Conservation (phyloP, 805 yeast genomes). For the Pichia insulana region DNA sequence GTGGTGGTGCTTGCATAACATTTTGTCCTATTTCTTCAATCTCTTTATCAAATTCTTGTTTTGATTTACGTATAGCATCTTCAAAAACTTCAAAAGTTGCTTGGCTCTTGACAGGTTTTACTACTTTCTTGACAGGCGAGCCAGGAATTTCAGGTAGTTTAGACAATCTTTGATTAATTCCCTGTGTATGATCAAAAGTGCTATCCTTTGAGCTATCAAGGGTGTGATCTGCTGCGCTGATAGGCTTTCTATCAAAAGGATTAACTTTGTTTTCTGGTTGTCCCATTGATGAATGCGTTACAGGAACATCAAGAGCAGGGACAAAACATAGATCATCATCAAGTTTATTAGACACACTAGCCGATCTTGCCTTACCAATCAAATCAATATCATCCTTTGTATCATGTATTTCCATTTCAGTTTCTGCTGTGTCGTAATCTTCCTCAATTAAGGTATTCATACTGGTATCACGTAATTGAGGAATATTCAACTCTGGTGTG, state of each 20-base stretch:
- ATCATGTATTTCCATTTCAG: constrained; percentile 11
- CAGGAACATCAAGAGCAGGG: constrained; percentile 22
- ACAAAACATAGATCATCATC: constrained; percentile 27
- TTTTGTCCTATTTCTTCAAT: neutral
- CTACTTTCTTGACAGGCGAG: constrained; percentile 27
- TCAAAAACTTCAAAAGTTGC: constrained; percentile 20
- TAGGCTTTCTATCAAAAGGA: neutral
- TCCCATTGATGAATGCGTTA: neutral
- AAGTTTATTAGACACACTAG: constrained; percentile 7
- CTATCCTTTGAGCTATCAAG: constrained; percentile 26
- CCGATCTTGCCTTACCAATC: constrained; percentile 4
- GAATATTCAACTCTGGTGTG: constrained; percentile 3
- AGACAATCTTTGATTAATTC: constrained; percentile 36
- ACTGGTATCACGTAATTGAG: constrained; percentile 1
- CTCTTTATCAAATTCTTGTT: constrained; percentile 12
- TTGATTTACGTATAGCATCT: constrained; percentile 15
- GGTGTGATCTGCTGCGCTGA: no score
- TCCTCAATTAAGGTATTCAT: constrained; percentile 9
- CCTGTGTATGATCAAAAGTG: constrained; percentile 33
- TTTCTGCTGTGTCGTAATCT: constrained; percentile 17
- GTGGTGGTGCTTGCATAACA: neutral
- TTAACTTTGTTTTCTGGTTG: neutral
- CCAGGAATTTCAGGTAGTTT: constrained; percentile 41
- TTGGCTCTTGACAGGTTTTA: constrained; percentile 14
- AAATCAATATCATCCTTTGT: neutral